Evolutionary conservation across 2,329 filamentous ascomycete species (phyloP).

Genomic region (Niveomyces coronatus): DNA sequence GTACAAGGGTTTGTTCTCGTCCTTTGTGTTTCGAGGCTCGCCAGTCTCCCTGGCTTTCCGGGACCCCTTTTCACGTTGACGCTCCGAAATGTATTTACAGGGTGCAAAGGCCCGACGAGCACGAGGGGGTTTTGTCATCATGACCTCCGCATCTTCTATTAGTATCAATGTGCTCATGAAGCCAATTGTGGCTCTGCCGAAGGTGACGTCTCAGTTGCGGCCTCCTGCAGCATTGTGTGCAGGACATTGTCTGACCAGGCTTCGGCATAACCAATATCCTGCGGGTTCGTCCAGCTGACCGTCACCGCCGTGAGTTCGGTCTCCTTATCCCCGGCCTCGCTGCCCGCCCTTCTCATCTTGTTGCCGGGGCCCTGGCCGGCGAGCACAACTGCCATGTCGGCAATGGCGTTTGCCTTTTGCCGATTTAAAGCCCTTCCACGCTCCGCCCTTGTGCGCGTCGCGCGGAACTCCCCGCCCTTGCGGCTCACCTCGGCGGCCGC

Average conservation of each 20-base stretch:
- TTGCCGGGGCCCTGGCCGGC: conserved; percentile 41
- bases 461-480: conserved; percentile 23
- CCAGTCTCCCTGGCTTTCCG: no score
- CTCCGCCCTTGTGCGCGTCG: conserved; percentile 28
- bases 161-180: not conserved
- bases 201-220: conserved; percentile 8
- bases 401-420: conserved; percentile 51
- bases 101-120: no score
- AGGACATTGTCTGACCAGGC: conserved; percentile 43
- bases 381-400: conserved; percentile 52
- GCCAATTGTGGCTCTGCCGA: conserved; percentile 3
- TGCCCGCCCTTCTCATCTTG: conserved; percentile 25
- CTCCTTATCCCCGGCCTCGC: conserved; percentile 11
- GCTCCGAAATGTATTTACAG: not conserved
- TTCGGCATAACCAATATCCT: conserved; percentile 36
- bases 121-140: not conserved
- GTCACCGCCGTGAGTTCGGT: conserved; percentile 29
- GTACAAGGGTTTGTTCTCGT: no score
- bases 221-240: conserved; percentile 30
- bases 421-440: conserved; percentile 45
- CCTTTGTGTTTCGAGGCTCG: no score
- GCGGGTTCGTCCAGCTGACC: conserved; percentile 41
- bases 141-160: not conserved
- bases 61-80: not conserved
- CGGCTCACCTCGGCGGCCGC: conserved; percentile 18